Evolutionary conservation across 257 asterid species (phyloP).

Genomic region (Solanum stenotomum): DNA sequence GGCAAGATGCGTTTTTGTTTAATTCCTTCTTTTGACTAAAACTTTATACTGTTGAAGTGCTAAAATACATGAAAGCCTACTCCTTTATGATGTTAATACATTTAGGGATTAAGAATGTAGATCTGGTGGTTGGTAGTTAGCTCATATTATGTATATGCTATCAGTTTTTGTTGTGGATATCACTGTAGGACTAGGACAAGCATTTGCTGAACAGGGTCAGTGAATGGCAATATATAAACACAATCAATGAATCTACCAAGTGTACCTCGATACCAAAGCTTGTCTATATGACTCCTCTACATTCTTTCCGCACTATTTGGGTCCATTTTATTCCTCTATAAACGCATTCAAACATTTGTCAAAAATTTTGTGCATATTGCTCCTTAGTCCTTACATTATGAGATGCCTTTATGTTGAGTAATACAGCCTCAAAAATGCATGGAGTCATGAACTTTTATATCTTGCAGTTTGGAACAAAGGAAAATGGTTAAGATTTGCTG

Average conservation of each 20-base stretch:
- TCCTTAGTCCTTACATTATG: neutral
- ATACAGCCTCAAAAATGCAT: neutral
- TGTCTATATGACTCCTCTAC: neutral
- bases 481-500: conserved; percentile 26
- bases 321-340: neutral
- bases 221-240: neutral
- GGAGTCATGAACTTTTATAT: neutral
- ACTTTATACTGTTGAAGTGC: neutral
- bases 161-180: neutral
- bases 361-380: neutral
- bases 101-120: neutral
- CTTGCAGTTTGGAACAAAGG: neutral
- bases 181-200: neutral
- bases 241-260: neutral
- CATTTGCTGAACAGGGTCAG: neutral
- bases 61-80: neutral
- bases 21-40: neutral
- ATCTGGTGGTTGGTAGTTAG: neutral
- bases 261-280: neutral
- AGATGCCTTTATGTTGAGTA: neutral
- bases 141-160: neutral
- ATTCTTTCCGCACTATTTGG: neutral
- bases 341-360: neutral
- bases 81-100: neutral
- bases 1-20: neutral